A percentile compares a stretch with the other conserved stretches of the same genome.
Conservation (phyloP, 1,284 basidiomycete species). For the Boletus semigastroideus region DNA sequence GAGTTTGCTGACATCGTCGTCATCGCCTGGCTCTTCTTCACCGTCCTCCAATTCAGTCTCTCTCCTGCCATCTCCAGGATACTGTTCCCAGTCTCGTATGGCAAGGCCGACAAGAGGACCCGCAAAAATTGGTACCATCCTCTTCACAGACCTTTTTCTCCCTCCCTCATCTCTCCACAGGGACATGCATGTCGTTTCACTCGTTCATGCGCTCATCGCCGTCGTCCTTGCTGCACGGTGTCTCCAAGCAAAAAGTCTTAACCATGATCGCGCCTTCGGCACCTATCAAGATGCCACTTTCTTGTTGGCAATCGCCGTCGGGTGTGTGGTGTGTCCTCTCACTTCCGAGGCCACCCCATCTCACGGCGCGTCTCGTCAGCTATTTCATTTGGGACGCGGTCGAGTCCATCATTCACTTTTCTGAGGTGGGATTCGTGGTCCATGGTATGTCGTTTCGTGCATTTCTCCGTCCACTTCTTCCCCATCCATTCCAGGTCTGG, state of each 20-base stretch:
- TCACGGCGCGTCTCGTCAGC: constrained; percentile 11
- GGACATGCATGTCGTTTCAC: constrained; percentile 54
- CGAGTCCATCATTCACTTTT: constrained; percentile 47
- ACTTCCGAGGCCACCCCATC: neutral
- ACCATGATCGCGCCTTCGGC: constrained; percentile 48
- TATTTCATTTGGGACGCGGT: constrained; percentile 58
- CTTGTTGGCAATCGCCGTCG: constrained; percentile 44
- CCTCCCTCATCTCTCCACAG: constrained; percentile 28
- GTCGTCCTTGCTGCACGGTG: constrained; percentile 43
- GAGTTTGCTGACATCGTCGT: constrained; percentile 71
- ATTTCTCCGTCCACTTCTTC: neutral
- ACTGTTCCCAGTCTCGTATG: constrained; percentile 45
- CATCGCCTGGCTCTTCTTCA: constrained; percentile 51
- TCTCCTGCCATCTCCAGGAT: constrained; percentile 47
- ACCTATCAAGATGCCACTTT: constrained; percentile 42
- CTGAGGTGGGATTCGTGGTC: constrained; percentile 58
- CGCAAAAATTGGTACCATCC: constrained; percentile 53
- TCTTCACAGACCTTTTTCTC: neutral
- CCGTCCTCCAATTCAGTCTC: constrained; percentile 48
- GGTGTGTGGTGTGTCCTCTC: constrained; percentile 38
- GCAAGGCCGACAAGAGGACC: constrained; percentile 39
- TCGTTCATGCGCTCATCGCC: constrained; percentile 46
- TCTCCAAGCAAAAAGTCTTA: constrained; percentile 37
- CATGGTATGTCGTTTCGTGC: constrained; percentile 47
- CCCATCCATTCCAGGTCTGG: constrained; percentile 40